Conservation (phyloP, 495 filamentous ascomycete genomes). For the Aspergillus olivimuriae region DNA sequence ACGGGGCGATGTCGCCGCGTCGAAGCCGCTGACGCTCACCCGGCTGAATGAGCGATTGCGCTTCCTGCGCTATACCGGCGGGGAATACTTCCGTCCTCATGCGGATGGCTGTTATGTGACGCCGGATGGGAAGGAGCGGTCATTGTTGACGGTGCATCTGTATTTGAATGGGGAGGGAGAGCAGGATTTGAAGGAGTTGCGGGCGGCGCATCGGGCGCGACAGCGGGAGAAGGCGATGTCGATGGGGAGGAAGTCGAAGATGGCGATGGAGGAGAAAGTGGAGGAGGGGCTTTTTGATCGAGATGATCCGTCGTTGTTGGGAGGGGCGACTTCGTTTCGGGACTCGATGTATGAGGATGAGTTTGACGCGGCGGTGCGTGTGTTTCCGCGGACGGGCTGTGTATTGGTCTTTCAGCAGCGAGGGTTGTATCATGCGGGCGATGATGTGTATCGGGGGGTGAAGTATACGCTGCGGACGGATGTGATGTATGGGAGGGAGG, state of each 20-base stretch:
- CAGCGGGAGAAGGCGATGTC: constrained; percentile 8
- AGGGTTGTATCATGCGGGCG: constrained; percentile 62
- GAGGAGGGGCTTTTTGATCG: not conserved
- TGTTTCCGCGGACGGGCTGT: constrained; percentile 61
- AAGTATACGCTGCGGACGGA: constrained; percentile 76
- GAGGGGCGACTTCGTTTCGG: constrained; percentile 60
- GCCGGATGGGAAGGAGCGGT: constrained; percentile 48
- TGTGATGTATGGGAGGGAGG: constrained; percentile 53
- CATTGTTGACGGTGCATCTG: constrained; percentile 73
- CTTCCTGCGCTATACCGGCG: constrained; percentile 69
- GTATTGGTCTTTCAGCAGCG: constrained; percentile 73
- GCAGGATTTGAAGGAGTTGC: constrained; percentile 32
- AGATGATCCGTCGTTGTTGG: constrained; percentile 14
- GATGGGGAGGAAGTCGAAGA: not conserved
- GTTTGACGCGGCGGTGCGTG: constrained; percentile 40
- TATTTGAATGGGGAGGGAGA: constrained; percentile 64
- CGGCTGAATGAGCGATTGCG: constrained; percentile 71
- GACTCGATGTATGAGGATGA: constrained; percentile 18
- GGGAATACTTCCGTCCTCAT: constrained; percentile 76
- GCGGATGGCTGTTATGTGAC: constrained; percentile 64
- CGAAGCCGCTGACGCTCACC: constrained; percentile 48
- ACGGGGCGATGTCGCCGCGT: constrained; percentile 22
- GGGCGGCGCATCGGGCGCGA: constrained; percentile 15
- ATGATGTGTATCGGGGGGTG: constrained; percentile 56
- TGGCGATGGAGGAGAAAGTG: not conserved